Conservation (phyloP, 139 green algal genomes). For the Closterium sp. region DNA sequence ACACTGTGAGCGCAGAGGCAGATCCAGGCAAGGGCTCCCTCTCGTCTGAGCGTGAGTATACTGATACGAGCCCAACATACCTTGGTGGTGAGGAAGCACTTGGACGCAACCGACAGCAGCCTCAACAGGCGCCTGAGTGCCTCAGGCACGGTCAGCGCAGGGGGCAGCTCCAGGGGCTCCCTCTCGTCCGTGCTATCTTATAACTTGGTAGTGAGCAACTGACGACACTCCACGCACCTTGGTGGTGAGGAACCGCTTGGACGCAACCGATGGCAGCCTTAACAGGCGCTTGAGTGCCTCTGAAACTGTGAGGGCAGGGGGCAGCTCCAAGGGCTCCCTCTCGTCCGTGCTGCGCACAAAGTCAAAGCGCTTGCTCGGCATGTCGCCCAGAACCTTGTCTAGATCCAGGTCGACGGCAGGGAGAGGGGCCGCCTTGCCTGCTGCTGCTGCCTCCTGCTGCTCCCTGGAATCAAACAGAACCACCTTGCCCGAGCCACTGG, state of each 20-base stretch:
- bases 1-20: constrained; percentile 45
- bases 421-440: constrained; percentile 54
- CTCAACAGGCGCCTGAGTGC: constrained; percentile 80
- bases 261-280: constrained; percentile 84
- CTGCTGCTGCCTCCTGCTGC: constrained; percentile 8
- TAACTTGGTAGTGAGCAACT: no score
- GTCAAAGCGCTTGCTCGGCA: constrained; percentile 95
- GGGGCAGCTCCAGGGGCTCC: constrained; percentile 62
- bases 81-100: constrained; percentile 99
- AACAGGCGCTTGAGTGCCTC: constrained; percentile 80
- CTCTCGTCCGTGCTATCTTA: not conserved
- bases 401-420: constrained; percentile 91
- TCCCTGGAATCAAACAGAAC: constrained; percentile 71
- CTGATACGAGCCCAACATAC: constrained; percentile 53
- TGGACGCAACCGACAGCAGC: constrained; percentile 88
- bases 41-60: not conserved
- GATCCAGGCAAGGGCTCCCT: not conserved
- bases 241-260: constrained; percentile 98
- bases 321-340: constrained; percentile 60
- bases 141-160: constrained; percentile 48
- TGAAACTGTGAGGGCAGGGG: constrained; percentile 47
- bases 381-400: constrained; percentile 94
- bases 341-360: constrained; percentile 54
- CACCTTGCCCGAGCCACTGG: constrained; percentile 77
- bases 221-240: constrained; percentile 83